Base-by-base conservation (phyloP, 1,139 yeast species). In the Kodamaea anthophila region DNA sequence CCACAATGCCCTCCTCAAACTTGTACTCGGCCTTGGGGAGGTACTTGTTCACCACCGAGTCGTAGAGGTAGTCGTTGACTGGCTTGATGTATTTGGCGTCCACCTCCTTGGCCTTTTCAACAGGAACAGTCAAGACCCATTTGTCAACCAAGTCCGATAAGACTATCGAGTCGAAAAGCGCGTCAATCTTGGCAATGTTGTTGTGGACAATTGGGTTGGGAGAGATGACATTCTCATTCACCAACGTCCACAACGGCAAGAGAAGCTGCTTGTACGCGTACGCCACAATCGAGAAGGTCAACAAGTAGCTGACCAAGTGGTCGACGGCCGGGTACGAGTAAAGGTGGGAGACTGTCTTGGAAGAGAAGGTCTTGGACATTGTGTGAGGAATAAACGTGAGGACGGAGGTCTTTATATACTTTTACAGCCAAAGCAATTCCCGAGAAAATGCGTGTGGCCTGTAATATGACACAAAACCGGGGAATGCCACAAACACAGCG, bases 321-420 rank as follows among this genome's bases (percentile, higher is more conserved):
- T 53, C 39, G 23, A 65, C 55, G 13, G 50, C 36, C 7, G 59
- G 41, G 47, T 65, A 65, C 2, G 60, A 49, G 31, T 44, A 42
- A 31, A 65, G 33, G 42, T 65, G 71, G 24, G 46, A 39, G 23
- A 60, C 30, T n/a, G 66, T 42, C 41, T 57, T 53, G 29, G 70
- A 64, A 29, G 53, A 41, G 43, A 58, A 58, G 15, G 43, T 34
- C 39, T 43, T 46, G 33, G 38, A 31, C 38, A 29, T 35, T 12
- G 9, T 35, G 28, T 6, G 9, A 16, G 19, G 11, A 10, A 22
- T 18, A 23, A 31, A 20, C 10, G 5, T 5, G 26, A 8, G 10
- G 4, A n/a, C n/a, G 11, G 9, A 5, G 9, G 11, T 18, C 29
- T 30, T 33, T 33, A 30, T 30, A 33, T 33, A 33, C 30, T 32